Evolutionary conservation across 164 flowering plant genomes (phyloP), one percentile per base, ranked within the genome.

Genomic region (Sedum album): DNA sequence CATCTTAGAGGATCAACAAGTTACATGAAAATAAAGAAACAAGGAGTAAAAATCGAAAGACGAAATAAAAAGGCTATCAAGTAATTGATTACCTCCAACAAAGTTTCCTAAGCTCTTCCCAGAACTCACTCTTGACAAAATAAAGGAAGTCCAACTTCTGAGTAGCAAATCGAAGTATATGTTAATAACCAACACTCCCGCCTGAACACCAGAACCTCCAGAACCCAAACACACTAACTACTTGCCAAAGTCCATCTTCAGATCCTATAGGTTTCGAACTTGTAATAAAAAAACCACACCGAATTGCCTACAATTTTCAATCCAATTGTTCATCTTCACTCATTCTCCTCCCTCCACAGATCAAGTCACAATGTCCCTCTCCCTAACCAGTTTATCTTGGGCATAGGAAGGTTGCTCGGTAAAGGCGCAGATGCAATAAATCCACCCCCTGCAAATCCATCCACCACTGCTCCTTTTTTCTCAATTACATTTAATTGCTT

Each of bases 381-480:
- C 17, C 26, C 38, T 35, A 64, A 41, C n/a, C 74, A 30, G 18
- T 75, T 23, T 30, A 21, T 75, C 6, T 72, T 68, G 6, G 84
- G 84, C 10, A 81, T 39, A 1, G 84, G 84, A 26, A 81, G 46
- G 0, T 80, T 75, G 33, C 83, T 81, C 53, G 83, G 84, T 4
- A 75, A 76, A 6, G 84, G 86, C 21, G 86, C 38, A 3, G 7
- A 72, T 0, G 60, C n/a, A n/a, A n/a, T 25, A 21, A 68, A 68
- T 25, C 69, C 74, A 33, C 74, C 60, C 7, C 86, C 84, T 6
- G 82, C 81, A 36, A 74, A 83, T 5, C 61, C 6, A 0, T 69
- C 75, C 1, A 66, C 72, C 7, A 44, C 69, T 9, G 41, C 51
- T 62, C 6, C 62, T 13, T 61, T 61, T 14, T 73, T 14, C n/a